Evolutionary conservation across 106 monocot species (phyloP).

Genomic region (Apostasia shenzhenica): DNA sequence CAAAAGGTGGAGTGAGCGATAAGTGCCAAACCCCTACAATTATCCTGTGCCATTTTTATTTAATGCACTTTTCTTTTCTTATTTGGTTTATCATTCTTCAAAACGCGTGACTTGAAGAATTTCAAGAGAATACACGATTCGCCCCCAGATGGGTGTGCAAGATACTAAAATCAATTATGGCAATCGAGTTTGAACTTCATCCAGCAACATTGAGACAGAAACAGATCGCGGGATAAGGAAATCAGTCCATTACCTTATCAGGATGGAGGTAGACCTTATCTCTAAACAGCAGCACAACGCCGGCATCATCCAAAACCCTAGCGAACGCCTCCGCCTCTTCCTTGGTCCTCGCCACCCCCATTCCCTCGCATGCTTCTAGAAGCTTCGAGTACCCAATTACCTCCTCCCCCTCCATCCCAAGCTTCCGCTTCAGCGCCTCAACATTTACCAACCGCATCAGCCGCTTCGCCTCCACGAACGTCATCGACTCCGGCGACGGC

Average conservation of each 20-base stretch:
- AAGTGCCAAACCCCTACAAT: no score
- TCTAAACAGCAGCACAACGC: slow-evolving; percentile 76
- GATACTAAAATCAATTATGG: no score
- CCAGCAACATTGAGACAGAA: no score
- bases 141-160: no score
- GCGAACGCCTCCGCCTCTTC: slow-evolving; percentile 73
- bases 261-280: slow-evolving; percentile 93
- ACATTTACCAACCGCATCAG: slow-evolving; percentile 87
- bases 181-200: no score
- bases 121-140: no score
- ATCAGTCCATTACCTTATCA: slow-evolving; percentile 49
- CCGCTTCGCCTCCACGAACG: slow-evolving; percentile 58
- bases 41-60: no score
- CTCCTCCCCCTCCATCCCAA: slow-evolving; percentile 55
- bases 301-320: slow-evolving; percentile 76
- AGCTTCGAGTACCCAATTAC: slow-evolving; percentile 71
- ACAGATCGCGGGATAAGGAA: no score
- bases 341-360: slow-evolving; percentile 45
- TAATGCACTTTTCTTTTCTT: no score
- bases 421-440: slow-evolving; percentile 70
- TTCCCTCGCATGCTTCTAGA: slow-evolving; percentile 51
- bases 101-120: no score
- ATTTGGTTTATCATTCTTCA: no score
- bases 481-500: slow-evolving; percentile 13
- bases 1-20: no score